Evolutionary conservation across 208 protist species (phyloP).

Genomic region (Acanthamoeba divionensis): DNA sequence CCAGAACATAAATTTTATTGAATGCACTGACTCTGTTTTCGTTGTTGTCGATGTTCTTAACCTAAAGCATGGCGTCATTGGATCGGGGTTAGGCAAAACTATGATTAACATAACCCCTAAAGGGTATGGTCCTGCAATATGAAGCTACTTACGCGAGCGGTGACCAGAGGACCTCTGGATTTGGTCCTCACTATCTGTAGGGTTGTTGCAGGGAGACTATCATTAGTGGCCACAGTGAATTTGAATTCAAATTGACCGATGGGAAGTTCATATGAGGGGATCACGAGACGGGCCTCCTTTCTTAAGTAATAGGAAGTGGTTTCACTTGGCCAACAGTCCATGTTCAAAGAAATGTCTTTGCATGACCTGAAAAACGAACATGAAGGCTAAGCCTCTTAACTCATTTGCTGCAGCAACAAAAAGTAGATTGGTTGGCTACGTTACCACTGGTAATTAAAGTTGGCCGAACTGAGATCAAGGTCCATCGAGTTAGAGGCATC

Average conservation of each 20-base stretch:
- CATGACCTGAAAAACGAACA: background rate
- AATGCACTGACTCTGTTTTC: background rate
- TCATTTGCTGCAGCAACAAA: background rate
- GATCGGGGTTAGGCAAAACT: background rate
- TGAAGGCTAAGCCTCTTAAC: too few relatives aligned
- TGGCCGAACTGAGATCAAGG: background rate
- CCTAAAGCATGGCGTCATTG: background rate
- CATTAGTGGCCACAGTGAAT: background rate
- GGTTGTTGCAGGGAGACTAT: background rate
- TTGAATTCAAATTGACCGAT: slow-evolving; percentile 12
- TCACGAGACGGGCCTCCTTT: background rate
- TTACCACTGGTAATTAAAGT: background rate
- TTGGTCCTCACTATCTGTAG: background rate
- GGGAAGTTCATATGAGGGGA: slow-evolving; percentile 32
- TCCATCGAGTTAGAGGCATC: slow-evolving; percentile 12
- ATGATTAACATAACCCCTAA: background rate
- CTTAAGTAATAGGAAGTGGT: background rate
- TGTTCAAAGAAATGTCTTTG: background rate
- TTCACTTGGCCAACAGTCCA: background rate
- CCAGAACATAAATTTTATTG: background rate
- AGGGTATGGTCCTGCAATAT: background rate
- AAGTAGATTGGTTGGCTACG: background rate
- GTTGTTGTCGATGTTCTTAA: background rate
- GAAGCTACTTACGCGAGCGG: background rate
- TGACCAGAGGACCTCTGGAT: background rate